These are phyloP conservation scores for Nymphaea thermarum DNA, from an alignment of 164 flowering plant genomes.

Conservation along the genomic window DNA sequence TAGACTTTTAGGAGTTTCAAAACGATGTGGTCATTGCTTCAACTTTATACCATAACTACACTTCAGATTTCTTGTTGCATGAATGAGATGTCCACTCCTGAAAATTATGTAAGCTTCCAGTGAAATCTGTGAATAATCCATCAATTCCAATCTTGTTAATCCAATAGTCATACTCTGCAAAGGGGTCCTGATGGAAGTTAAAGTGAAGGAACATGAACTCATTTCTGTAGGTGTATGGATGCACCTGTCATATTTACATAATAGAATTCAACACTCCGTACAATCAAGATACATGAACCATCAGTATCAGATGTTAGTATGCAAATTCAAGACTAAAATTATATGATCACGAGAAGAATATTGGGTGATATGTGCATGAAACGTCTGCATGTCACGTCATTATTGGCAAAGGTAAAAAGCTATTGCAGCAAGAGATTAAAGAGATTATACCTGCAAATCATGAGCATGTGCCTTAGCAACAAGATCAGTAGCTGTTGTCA, in stretches of 20 bases:
- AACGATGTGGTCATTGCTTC: conserved; percentile 15
- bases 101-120: conserved; percentile 71
- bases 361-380: no score
- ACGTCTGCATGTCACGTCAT: no score
- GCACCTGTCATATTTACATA: conserved; percentile 53
- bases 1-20: neutral
- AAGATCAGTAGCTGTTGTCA: conserved; percentile 66
- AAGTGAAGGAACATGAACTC: conserved; percentile 59
- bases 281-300: no score
- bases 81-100: conserved; percentile 52
- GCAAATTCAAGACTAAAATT: no score
- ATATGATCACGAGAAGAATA: no score
- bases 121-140: conserved; percentile 91
- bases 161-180: conserved; percentile 76
- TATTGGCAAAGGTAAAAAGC: no score
- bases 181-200: conserved; percentile 76
- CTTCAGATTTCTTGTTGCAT: conserved; percentile 13
- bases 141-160: conserved; percentile 71
- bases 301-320: no score
- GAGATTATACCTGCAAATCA: conserved; percentile 46
- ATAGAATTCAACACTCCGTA: no score
- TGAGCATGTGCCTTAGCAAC: conserved; percentile 85
- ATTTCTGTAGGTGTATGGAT: conserved; percentile 84
- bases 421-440: neutral
- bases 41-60: conserved; percentile 39